phyloP scores from a whole-genome alignment of 2,329 filamentous ascomycete species.

The Fusarium gaditjirri region DNA sequence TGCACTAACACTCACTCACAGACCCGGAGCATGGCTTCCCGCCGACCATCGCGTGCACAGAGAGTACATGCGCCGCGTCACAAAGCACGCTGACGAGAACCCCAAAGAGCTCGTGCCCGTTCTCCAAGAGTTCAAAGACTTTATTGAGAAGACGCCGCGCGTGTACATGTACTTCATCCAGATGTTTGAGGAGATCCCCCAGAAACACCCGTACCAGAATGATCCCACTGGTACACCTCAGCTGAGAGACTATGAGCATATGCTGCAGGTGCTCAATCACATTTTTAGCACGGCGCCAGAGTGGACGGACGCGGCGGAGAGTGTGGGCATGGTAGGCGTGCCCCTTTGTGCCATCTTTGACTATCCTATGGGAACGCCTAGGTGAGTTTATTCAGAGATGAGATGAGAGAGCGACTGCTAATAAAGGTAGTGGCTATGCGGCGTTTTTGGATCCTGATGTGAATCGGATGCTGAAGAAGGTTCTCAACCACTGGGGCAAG shows the following conservation, averaged over 20 bases:
- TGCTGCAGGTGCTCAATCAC: conserved; percentile 74
- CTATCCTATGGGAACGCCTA: conserved; percentile 66
- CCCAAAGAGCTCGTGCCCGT: conserved; percentile 66
- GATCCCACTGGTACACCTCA: conserved; percentile 72
- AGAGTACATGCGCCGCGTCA: conserved; percentile 69
- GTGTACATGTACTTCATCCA: conserved; percentile 73
- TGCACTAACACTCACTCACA: conserved; percentile 39
- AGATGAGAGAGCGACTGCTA: not conserved
- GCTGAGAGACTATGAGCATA: conserved; percentile 73
- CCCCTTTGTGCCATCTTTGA: conserved; percentile 65
- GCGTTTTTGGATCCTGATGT: conserved; percentile 67
- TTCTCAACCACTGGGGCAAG: conserved; percentile 67
- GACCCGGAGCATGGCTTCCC: conserved; percentile 70
- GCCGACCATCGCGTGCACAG: conserved; percentile 70
- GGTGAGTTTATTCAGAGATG: conserved; percentile 42
- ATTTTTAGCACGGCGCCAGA: conserved; percentile 61
- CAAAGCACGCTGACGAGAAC: conserved; percentile 64
- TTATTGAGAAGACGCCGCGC: conserved; percentile 72
- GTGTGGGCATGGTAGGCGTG: conserved; percentile 64
- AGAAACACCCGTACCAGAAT: conserved; percentile 66
- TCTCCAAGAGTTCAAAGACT: conserved; percentile 70
- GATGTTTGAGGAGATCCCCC: conserved; percentile 76
- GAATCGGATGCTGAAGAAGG: conserved; percentile 63
- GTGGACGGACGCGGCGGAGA: conserved; percentile 63
- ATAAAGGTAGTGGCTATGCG: conserved; percentile 55